Evolutionary conservation across 2,329 filamentous ascomycete species (phyloP), one percentile per base, ranked within the genome.

Genomic region (Paecilomyces dactylethromorphus): DNA sequence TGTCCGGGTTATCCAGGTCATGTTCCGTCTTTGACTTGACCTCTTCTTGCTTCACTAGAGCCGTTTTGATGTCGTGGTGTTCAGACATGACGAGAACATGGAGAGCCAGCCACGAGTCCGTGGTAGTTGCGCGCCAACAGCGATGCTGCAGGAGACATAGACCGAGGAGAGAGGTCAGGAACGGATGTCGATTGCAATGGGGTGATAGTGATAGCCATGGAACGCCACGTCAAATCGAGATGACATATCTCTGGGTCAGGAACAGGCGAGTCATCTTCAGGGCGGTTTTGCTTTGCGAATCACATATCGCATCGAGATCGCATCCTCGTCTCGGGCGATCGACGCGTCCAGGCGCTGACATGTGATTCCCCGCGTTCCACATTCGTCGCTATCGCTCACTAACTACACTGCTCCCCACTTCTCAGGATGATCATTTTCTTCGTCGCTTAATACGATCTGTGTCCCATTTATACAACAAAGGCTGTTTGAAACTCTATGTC

Each of bases 1-100:
- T 53, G 53, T 55, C 39, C 39, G 35, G n/a, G 29, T 53, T 45
- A 61, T 39, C 24, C 55, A 56, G 31, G 29, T 29, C 59, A 55
- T 55, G n/a, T 26, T 55, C 21, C 29, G 54, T 45, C 15, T 55
- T 49, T n/a, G 54, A 33, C 13, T 24, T 24, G 32, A 18, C 39
- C 26, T 33, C 56, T 18, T 54, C 35, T 50, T 22, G 51, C 15
- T n/a, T 54, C 21, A 26, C 22, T 22, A 51, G 56, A 49, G 56
- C 56, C 33, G 22, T 32, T 29, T 29, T 22, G 26, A 24, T 13
- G 13, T 24, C 39, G 11, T 52, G 22, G 35, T 49, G 15, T 15
- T 18, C 56, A 26, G 51, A 31, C 51, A 58, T 58, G 18, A 51
- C 52, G 56, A 55, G 53, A 22, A n/a, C 52, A 58, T 54, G 24